Evolutionary conservation across 2,329 filamentous ascomycete genomes (phyloP).

Genomic region (Didymella lethalis): DNA sequence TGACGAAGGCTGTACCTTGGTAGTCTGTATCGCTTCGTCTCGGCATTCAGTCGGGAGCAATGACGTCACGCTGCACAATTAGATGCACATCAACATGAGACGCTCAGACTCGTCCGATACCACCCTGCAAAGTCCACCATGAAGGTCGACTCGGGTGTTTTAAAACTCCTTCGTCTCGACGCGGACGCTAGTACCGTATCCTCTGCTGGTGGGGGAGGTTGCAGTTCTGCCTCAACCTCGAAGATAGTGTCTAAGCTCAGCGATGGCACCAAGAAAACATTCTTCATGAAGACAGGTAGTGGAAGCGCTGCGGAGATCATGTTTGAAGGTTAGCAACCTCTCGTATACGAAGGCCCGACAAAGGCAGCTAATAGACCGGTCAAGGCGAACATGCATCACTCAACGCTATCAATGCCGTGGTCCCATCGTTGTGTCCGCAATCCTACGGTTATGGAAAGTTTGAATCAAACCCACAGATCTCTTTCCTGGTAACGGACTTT

Average conservation of each 20-base stretch:
- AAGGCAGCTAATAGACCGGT: constrained; percentile 20
- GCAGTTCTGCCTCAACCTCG: constrained; percentile 69
- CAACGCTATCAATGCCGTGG: constrained; percentile 76
- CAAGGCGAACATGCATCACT: constrained; percentile 82
- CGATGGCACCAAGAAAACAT: constrained; percentile 62
- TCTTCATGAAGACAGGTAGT: constrained; percentile 75
- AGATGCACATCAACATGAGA: not conserved
- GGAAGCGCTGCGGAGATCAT: constrained; percentile 69
- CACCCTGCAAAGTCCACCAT: constrained; percentile 39
- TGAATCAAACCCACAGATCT: constrained; percentile 56
- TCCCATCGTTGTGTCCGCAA: constrained; percentile 78
- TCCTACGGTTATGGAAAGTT: constrained; percentile 75
- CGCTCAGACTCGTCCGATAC: not conserved
- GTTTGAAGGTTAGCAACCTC: constrained; percentile 66
- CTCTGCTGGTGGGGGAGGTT: constrained; percentile 71
- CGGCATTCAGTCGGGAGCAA: too few relatives aligned
- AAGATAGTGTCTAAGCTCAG: constrained; percentile 60
- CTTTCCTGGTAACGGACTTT: constrained; percentile 77
- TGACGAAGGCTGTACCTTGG: too few relatives aligned
- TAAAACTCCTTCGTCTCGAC: constrained; percentile 67
- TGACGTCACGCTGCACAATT: not conserved
- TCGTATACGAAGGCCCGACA: not conserved
- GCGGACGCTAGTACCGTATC: constrained; percentile 62
- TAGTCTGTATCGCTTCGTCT: too few relatives aligned
- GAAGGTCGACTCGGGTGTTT: constrained; percentile 69